Percentiles rank a stretch among this genome's conserved stretches.
Conservation (phyloP, 352 stramenopile species). For the Globisporangium radiosum region DNA sequence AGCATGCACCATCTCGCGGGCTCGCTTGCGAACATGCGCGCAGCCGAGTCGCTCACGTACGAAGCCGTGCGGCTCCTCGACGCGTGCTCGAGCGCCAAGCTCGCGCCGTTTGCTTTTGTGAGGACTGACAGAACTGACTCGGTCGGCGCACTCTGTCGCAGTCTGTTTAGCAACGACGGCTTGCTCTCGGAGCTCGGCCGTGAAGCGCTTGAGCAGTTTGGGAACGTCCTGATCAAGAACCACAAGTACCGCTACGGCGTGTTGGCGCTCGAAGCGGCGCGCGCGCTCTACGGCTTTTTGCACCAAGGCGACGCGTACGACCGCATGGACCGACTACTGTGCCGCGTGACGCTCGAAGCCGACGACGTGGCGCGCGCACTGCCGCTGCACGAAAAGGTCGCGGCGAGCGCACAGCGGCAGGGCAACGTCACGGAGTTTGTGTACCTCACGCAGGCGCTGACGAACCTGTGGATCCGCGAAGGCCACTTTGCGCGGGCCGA, state of each 20-base stretch:
- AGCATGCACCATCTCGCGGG: conserved; percentile 41
- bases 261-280: conserved; percentile 67
- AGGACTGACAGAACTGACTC: conserved; percentile 1
- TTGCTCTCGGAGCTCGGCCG: conserved; percentile 64
- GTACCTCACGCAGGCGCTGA: conserved; percentile 77
- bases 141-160: conserved; percentile 23
- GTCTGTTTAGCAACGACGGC: conserved; percentile 72
- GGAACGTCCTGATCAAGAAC: conserved; percentile 79
- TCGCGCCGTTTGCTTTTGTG: conserved; percentile 15
- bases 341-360: conserved; percentile 62
- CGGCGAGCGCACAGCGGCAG: conserved; percentile 50
- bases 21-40: conserved; percentile 40
- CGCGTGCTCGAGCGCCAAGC: conserved; percentile 25
- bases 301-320: conserved; percentile 73
- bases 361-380: conserved; percentile 73
- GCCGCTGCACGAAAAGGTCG: conserved; percentile 76
- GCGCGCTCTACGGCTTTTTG: conserved; percentile 50
- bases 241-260: conserved; percentile 86
- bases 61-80: conserved; percentile 74
- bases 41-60: conserved; percentile 64
- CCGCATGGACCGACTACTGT: conserved; percentile 67
- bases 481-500: conserved; percentile 71
- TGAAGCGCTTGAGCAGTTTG: conserved; percentile 60
- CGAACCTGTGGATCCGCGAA: conserved; percentile 71
- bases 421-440: conserved; percentile 84